phyloP scores from a whole-genome alignment of 164 flowering plant species.

The Tetrastigma voinierianum region DNA sequence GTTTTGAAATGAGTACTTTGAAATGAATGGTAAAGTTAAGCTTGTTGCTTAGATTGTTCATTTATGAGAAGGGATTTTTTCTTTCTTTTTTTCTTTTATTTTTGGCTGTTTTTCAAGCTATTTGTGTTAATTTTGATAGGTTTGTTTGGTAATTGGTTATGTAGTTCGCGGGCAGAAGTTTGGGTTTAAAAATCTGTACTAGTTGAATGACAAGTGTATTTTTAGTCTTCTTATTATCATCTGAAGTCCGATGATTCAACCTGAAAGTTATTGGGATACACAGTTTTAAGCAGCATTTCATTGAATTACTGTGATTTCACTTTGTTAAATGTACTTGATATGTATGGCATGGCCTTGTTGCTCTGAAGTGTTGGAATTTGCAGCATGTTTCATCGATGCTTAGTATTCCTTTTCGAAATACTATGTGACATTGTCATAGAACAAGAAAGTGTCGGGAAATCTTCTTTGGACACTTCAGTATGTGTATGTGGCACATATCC shows the following conservation, averaged over 20 bases:
- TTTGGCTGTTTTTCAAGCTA: background rate
- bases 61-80: background rate
- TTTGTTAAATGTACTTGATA: background rate
- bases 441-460: too few species aligned
- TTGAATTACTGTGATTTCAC: background rate
- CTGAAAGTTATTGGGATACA: slow-evolving; percentile 50
- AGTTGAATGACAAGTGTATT: slow-evolving; percentile 35
- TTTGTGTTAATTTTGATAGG: background rate
- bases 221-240: slow-evolving; percentile 70
- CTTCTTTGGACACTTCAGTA: too few species aligned
- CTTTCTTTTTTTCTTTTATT: background rate
- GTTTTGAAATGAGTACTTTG: too few species aligned
- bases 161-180: slow-evolving; percentile 46
- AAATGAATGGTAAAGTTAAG: too few species aligned
- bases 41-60: too few species aligned
- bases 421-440: too few species aligned
- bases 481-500: too few species aligned
- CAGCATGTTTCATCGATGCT: too few species aligned
- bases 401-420: too few species aligned
- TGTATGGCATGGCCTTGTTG: too few species aligned
- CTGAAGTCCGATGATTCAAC: slow-evolving; percentile 54
- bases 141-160: slow-evolving; percentile 9
- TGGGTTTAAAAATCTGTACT: slow-evolving; percentile 53
- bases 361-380: too few species aligned
- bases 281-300: slow-evolving; percentile 38